Evolutionary conservation across 805 yeast species (phyloP), one percentile per base, ranked within the genome.

Genomic region (Candida tammaniensis): DNA sequence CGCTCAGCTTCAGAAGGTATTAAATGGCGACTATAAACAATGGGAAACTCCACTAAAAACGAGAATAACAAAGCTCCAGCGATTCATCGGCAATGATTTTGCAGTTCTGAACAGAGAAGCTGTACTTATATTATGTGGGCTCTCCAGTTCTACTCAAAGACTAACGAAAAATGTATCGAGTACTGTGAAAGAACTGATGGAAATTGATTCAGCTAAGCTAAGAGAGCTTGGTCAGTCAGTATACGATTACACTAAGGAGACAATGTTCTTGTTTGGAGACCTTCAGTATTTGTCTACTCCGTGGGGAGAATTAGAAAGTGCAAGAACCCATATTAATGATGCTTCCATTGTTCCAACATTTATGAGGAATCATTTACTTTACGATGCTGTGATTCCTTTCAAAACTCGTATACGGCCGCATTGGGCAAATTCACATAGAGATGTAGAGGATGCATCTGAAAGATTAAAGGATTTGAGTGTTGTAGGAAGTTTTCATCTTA

Each of bases 401-500:
- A 42, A 45, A 23, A n/a, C n/a, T n/a, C n/a, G n/a, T n/a, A n/a
- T 69, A 66, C 4, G 53, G 53, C 12, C 53, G 45, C 41, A 46
- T n/a, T n/a, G n/a, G n/a, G 22, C 22, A 3, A 26, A 26, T 11
- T 18, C 15, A 4, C 11, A 19, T 5, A 14, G 32, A 11, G 9
- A 21, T 42, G 17, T 17, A 17, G 14, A 16, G 20, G 17, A 19
- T 16, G 24, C 10, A 15, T 16, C 6, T 12, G 44, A 46, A 9
- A 35, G 27, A 17, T 15, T 35, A 3, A 17, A 33, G 11, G 33
- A 35, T 17, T 30, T 17, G 16, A 22, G 33, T 3, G 16, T 25
- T 30, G 27, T 35, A 3, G 68, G 64, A 2, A 55, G 66, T 30
- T 67, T 67, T 33, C 57, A 57, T 42, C 55, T 68, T 7, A 43